Base-by-base conservation (phyloP, 2,329 filamentous ascomycete species). In the Exophiala viscosa region DNA sequence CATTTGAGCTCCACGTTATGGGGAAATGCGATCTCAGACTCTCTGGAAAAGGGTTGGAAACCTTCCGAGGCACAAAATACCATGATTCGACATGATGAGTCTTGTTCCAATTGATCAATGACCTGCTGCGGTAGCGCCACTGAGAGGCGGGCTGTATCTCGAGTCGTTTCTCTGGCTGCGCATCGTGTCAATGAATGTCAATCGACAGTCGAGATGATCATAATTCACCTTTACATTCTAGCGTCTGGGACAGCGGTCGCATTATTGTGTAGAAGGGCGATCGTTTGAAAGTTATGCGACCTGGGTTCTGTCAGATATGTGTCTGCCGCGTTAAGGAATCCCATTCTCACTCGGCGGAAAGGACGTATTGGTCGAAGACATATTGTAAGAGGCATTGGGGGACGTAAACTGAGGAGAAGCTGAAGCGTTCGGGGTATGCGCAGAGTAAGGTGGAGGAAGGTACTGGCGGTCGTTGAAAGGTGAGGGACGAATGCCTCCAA, bases 1-100 rank as follows among this genome's bases (percentile, higher is more conserved):
- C 96, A 83, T 67, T 90, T 92, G 52, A 99, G 79, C 67, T 99
- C 93, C 31, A 93, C 87, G 71, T 96, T 90, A 62, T 92, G 84
- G 1, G 93, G 93, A 60, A 99, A 99, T 0, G 88, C 76, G 48
- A 99, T 84, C 57, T 97, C 90, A 45, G 73, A 73, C 33, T 74
- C 71, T 31, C 42, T 49, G 14, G 70, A 68, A 57, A 88, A 87
- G 2, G 75, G 69, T 13, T 80, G 82, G 11, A 78, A 70, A 4
- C 47, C 51, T 50, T 89, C 86, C 1, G 76, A 75, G 3, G 88
- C 84, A 64, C 90, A 95, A 66, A 95, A 96, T 3, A 96, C 77
- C 81, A 96, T 86, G 38, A 96, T 77, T 45, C 84, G 81, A 63
- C 86, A 72, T 10, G 78, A 78, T n/a, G 77, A 74, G 56, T 92